phyloP scores from a whole-genome alignment of 2,329 filamentous ascomycete genomes.

The Pyrenochaeta sp. region DNA sequence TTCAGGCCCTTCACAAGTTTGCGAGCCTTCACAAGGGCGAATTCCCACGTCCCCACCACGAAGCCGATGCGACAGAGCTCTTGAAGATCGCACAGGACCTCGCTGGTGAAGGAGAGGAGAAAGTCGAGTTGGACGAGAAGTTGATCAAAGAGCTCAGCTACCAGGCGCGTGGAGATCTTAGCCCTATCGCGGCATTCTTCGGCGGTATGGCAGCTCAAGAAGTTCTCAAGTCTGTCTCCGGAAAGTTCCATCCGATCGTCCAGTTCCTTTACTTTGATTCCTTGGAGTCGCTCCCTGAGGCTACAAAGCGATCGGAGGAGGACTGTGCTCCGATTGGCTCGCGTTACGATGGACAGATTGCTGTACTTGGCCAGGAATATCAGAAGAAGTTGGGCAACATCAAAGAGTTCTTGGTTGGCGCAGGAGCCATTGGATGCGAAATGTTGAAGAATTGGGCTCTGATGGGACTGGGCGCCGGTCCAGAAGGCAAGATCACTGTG shows the following conservation, averaged over 20 bases:
- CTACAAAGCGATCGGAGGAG: conserved; percentile 78
- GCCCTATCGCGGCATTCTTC: conserved; percentile 92
- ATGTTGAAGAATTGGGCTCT: conserved; percentile 99
- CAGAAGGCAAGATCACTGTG: conserved; percentile 86
- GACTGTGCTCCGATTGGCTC: conserved; percentile 84
- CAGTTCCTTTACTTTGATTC: conserved; percentile 99
- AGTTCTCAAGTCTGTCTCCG: conserved; percentile 94
- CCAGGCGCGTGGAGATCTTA: conserved; percentile 90
- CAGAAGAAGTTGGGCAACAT: conserved; percentile 92
- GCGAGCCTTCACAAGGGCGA: conserved; percentile 73
- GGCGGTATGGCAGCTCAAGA: conserved; percentile 94
- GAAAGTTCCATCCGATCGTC: conserved; percentile 94
- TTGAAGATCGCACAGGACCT: conserved; percentile 77
- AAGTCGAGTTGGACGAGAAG: conserved; percentile 88
- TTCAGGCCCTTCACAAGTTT: conserved; percentile 92
- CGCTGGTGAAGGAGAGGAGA: conserved; percentile 70
- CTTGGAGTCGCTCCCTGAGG: conserved; percentile 88
- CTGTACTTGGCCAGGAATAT: conserved; percentile 91
- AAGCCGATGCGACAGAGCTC: conserved; percentile 81
- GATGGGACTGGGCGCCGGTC: conserved; percentile 91
- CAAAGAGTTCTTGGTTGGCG: conserved; percentile 92
- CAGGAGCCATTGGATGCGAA: conserved; percentile 96
- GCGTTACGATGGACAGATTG: conserved; percentile 96
- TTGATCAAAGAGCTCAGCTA: conserved; percentile 91
- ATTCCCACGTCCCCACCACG: conserved; percentile 82